Evolutionary conservation across 202 grass and related monocot species (phyloP).

Genomic region (Eragrostis tef): DNA sequence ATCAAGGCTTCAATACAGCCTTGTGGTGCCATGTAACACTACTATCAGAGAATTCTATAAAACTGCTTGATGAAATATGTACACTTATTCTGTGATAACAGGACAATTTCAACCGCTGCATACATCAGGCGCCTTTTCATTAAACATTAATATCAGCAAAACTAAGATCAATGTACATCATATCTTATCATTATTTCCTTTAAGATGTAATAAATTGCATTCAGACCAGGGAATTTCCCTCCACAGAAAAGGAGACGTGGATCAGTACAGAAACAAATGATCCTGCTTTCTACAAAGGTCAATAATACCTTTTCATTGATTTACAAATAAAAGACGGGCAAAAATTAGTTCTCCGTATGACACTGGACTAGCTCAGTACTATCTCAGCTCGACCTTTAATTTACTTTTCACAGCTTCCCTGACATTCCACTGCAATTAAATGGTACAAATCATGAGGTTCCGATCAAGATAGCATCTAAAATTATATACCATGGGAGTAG

Average conservation of each 20-base stretch:
- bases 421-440: slow-evolving; percentile 72
- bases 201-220: not conserved
- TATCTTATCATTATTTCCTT: slow-evolving; percentile 5
- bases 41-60: not conserved
- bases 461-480: slow-evolving; percentile 13
- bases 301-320: slow-evolving; percentile 18
- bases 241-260: not conserved
- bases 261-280: slow-evolving; percentile 25
- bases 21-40: not conserved
- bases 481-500: not conserved
- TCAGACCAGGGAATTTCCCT: not conserved
- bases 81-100: not conserved
- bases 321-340: slow-evolving; percentile 41
- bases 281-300: not conserved
- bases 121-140: not conserved
- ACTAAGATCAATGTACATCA: not conserved
- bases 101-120: not conserved
- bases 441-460: slow-evolving; percentile 38
- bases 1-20: not conserved
- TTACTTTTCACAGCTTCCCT: slow-evolving; percentile 85
- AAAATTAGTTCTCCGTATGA: slow-evolving; percentile 40
- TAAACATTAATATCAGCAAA: not conserved
- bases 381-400: slow-evolving; percentile 83
- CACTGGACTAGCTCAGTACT: slow-evolving; percentile 25
- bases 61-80: not conserved